Conservation (phyloP, 192 early-diverging fungal genomes). For the Coemansia sp. region DNA sequence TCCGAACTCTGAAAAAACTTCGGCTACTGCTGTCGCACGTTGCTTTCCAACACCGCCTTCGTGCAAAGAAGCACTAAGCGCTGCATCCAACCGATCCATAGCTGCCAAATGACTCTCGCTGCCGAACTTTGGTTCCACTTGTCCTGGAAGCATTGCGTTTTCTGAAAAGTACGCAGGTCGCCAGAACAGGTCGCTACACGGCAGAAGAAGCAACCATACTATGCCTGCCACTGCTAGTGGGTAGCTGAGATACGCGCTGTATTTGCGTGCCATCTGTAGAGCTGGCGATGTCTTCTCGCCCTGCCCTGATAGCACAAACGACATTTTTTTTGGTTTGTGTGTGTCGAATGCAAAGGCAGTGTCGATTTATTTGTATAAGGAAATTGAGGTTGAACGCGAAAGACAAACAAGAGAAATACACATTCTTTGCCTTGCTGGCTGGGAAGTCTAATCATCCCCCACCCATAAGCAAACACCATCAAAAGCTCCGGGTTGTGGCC, state of each 20-base stretch:
- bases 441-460: background rate
- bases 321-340: conserved; percentile 18
- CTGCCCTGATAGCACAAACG: conserved; percentile 50
- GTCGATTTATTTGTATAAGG: background rate
- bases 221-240: conserved; percentile 61
- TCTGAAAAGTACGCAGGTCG: conserved; percentile 72
- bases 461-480: background rate
- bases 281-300: conserved; percentile 47
- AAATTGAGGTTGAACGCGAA: background rate
- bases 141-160: conserved; percentile 73
- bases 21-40: conserved; percentile 12
- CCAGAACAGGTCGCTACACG: conserved; percentile 58
- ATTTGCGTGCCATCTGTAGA: conserved; percentile 27
- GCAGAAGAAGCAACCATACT: conserved; percentile 65
- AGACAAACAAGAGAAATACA: background rate
- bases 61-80: background rate
- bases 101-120: conserved; percentile 20
- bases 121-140: conserved; percentile 55
- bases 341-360: background rate
- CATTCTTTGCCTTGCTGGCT: background rate
- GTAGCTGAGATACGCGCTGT: conserved; percentile 54
- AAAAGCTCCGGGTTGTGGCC: background rate
- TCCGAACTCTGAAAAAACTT: conserved; percentile 28
- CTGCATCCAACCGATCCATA: conserved; percentile 22
- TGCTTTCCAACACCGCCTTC: background rate